A percentile compares a stretch with the other conserved stretches of the same genome.
phyloP scores from a whole-genome alignment of 2,329 filamentous ascomycete genomes.

The Alternaria brassicae region DNA sequence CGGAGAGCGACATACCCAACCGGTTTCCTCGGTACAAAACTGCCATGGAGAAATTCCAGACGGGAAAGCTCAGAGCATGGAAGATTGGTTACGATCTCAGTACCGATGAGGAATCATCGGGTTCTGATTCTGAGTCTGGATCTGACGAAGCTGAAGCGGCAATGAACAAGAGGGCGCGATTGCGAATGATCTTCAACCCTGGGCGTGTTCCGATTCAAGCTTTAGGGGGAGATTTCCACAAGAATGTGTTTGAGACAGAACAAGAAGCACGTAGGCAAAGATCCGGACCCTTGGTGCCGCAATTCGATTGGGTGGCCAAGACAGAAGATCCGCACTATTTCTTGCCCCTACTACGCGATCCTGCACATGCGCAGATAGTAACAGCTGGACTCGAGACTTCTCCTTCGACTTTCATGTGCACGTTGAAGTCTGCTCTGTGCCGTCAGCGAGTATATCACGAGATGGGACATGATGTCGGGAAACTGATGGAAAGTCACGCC shows the following conservation, averaged over 20 bases:
- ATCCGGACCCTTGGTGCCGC: not conserved
- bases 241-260: not conserved
- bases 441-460: slow-evolving; percentile 4
- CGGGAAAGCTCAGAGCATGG: slow-evolving; percentile 4
- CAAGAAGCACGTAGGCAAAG: not conserved
- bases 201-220: slow-evolving; percentile 3
- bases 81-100: slow-evolving; percentile 27
- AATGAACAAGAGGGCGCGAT: slow-evolving; percentile 11
- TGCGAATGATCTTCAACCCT: not conserved
- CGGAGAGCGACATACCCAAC: slow-evolving; percentile 23
- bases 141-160: slow-evolving; percentile 6
- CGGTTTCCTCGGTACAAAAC: slow-evolving; percentile 26
- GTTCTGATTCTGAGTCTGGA: slow-evolving; percentile 12
- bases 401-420: slow-evolving; percentile 23
- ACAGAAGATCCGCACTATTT: slow-evolving; percentile 22
- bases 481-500: slow-evolving; percentile 40
- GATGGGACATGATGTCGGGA: slow-evolving; percentile 20
- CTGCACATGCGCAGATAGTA: slow-evolving; percentile 8
- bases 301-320: not conserved
- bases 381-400: slow-evolving; percentile 19
- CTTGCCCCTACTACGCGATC: slow-evolving; percentile 22
- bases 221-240: not conserved
- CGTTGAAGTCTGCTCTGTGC: slow-evolving; percentile 21
- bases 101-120: slow-evolving; percentile 25
- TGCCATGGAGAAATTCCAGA: slow-evolving; percentile 34